Percentiles rank a stretch among this genome's conserved stretches.
phyloP scores from a whole-genome alignment of 2,329 filamentous ascomycete species.

The Trichoderma atrobrunneum region DNA sequence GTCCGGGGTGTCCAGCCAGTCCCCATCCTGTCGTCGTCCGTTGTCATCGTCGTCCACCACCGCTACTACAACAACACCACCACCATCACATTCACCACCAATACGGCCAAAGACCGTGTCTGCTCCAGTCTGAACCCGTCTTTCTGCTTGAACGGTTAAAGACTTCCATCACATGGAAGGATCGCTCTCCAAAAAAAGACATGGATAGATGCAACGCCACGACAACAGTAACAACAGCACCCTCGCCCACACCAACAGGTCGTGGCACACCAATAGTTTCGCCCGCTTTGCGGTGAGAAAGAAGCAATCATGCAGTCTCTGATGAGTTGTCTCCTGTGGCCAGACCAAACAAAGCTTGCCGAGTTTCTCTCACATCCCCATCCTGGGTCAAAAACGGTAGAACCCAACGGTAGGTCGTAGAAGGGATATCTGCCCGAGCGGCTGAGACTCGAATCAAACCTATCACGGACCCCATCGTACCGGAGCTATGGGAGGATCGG shows the following conservation, averaged over 20 bases:
- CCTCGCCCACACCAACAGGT: slow-evolving; percentile 1
- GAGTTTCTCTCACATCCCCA: background rate
- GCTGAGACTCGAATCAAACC: slow-evolving; percentile 8
- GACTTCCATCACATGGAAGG: background rate
- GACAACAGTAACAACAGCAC: slow-evolving; percentile 7
- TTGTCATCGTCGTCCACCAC: slow-evolving; percentile 4
- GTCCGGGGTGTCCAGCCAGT: background rate
- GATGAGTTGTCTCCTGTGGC: slow-evolving; percentile 16
- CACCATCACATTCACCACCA: background rate
- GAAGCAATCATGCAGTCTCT: slow-evolving; percentile 11
- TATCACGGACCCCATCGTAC: slow-evolving; percentile 10
- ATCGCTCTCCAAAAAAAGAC: slow-evolving; percentile 7
- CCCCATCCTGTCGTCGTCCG: background rate
- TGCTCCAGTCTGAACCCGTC: background rate
- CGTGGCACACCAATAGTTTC: slow-evolving; percentile 10
- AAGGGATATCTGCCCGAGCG: background rate
- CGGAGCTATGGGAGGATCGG: slow-evolving; percentile 18
- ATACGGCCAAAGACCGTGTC: background rate
- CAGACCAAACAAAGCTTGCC: slow-evolving; percentile 15
- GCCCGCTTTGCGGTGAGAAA: slow-evolving; percentile 13
- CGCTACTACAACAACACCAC: slow-evolving; percentile 1
- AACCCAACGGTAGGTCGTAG: slow-evolving; percentile 12
- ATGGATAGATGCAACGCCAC: slow-evolving; percentile 16
- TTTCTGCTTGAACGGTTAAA: slow-evolving; percentile 10
- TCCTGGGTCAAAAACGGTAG: slow-evolving; percentile 6